Evolutionary conservation across 306 rosid genomes (phyloP).

Genomic region (Styphnolobium japonicum): DNA sequence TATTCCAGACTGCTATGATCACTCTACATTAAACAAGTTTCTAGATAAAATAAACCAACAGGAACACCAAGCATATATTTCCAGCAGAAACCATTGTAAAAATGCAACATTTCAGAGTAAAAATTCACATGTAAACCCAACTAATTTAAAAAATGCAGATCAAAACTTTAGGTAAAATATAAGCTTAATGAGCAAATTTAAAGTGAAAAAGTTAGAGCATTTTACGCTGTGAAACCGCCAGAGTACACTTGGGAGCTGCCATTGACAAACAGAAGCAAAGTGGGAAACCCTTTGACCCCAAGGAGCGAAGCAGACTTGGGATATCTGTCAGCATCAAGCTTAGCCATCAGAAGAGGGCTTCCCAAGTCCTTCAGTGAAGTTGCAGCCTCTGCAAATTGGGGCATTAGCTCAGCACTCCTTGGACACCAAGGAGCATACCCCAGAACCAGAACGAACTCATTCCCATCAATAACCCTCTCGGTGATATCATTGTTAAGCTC

Average conservation of each 20-base stretch:
- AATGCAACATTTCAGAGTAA: background rate
- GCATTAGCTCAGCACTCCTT: constrained; percentile 96
- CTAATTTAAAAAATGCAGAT: background rate
- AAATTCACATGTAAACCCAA: background rate
- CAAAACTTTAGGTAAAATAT: background rate
- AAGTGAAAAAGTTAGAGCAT: constrained; percentile 12
- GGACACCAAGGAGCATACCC: constrained; percentile 98
- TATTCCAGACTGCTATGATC: background rate
- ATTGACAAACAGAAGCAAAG: constrained; percentile 82
- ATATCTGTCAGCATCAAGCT: constrained; percentile 82
- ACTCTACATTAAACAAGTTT: background rate
- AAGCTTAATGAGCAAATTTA: background rate
- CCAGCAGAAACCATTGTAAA: constrained; percentile 18
- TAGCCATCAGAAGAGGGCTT: constrained; percentile 70
- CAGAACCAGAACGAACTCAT: constrained; percentile 75
- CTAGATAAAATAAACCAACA: background rate
- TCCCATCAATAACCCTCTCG: constrained; percentile 57
- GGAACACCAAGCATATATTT: background rate
- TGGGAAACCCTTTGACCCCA: constrained; percentile 84
- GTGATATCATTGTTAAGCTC: constrained; percentile 77
- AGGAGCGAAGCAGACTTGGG: constrained; percentile 74
- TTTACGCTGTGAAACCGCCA: constrained; percentile 92
- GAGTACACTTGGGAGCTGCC: constrained; percentile 73
- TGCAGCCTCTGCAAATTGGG: constrained; percentile 93
- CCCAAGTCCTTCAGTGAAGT: constrained; percentile 67